Evolutionary conservation across 768 basidiomycete species (phyloP), one percentile per base, ranked within the genome.

Genomic region (Kwoniella mangroviensis): DNA sequence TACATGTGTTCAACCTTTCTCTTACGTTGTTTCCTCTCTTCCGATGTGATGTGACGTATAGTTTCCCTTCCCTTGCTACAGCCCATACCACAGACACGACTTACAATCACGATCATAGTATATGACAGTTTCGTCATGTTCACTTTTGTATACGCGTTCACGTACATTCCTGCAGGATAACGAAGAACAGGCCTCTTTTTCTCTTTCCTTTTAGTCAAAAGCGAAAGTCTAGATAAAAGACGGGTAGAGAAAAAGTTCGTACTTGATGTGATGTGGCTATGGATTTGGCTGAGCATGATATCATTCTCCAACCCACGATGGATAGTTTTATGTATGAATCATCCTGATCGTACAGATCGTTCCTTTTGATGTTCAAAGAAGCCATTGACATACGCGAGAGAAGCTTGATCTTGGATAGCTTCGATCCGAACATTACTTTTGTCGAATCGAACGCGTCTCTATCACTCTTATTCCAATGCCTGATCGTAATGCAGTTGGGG

Each of bases 111-210:
- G 3, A 54, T 0, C n/a, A 28, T 3, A 13, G 41, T 21, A 68
- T 1, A 68, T 68, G 59, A 68, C 59, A 61, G 60, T 68, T 68
- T 68, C 67, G 67, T 68, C 67, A 68, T 68, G 67, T 68, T 68
- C 67, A 58, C 22, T 21, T 43, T 55, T 52, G 12, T 49, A 15
- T 17, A 49, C 45, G 45, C 45, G 45, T 49, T 19, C 12, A 49
- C 19, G 45, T 49, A 15, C 19, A 15, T 15, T 49, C 45, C 45
- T 49, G 19, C 34, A 34, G 34, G 34, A 34, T 34, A 34, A 34
- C 34, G 34, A 22, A 54, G 19, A 24, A 24, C 56, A 57, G 40
- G 56, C 56, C 56, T 57, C 28, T 55, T 55, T 12, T 34, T 34
- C 34, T 34, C 34, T 34, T 34, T 34, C 34, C 34, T 34, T 34